Percentiles rank a stretch among this genome's conserved stretches.
phyloP scores from a whole-genome alignment of 2,329 filamentous ascomycete genomes.

The Chaetomium strumarium region DNA sequence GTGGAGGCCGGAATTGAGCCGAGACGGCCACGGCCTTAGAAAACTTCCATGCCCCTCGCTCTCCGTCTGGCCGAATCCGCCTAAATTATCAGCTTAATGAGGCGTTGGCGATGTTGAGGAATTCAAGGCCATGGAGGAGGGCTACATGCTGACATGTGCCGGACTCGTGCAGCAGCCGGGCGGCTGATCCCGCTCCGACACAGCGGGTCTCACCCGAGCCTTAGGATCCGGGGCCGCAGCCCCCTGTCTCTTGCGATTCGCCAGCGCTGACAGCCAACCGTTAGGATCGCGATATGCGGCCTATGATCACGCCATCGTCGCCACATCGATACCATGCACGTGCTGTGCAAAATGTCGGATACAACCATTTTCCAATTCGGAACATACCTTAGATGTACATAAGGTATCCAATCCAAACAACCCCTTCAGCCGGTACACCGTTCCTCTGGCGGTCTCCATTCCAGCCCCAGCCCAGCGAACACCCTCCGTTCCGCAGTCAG shows the following conservation, averaged over 20 bases:
- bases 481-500: slow-evolving; percentile 72
- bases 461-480: slow-evolving; percentile 69
- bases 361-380: too few relatives aligned
- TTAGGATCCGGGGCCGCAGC: too few relatives aligned
- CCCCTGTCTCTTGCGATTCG: neutral
- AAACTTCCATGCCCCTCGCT: neutral
- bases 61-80: neutral
- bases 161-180: neutral
- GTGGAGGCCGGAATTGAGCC: neutral
- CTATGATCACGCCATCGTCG: slow-evolving; percentile 14
- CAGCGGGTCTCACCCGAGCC: neutral
- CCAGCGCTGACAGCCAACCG: slow-evolving; percentile 2
- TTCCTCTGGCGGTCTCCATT: slow-evolving; percentile 60
- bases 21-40: neutral
- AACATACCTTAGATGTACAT: too few relatives aligned
- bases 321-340: too few relatives aligned
- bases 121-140: neutral
- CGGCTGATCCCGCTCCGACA: slow-evolving; percentile 7
- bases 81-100: neutral
- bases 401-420: too few relatives aligned
- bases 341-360: too few relatives aligned
- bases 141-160: neutral
- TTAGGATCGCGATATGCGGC: slow-evolving; percentile 2
- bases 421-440: slow-evolving; percentile 51
- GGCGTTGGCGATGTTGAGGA: neutral